These are phyloP conservation scores for Niveomyces coronatus DNA, from an alignment of 2,329 filamentous ascomycete species.

Conservation along the genomic window DNA sequence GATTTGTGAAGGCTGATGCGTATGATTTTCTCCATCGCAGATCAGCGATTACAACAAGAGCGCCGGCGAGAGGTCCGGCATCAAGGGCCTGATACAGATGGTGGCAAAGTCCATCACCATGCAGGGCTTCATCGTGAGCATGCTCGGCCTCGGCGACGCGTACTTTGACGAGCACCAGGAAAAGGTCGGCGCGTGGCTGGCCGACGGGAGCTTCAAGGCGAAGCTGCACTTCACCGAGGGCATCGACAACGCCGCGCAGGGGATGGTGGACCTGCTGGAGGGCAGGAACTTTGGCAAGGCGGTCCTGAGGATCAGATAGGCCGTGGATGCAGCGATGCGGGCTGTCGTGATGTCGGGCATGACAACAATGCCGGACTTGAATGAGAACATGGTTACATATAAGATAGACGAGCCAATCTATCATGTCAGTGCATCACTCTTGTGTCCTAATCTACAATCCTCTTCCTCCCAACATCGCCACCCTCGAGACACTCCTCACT, in stretches of 20 bases:
- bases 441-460: too few relatives aligned
- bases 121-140: conserved; percentile 65
- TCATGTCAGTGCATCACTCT: too few relatives aligned
- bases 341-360: too few relatives aligned
- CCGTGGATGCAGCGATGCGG: too few relatives aligned
- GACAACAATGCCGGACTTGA: too few relatives aligned
- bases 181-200: conserved; percentile 65
- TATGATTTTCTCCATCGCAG: conserved; percentile 11
- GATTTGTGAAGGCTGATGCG: not conserved
- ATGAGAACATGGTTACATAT: too few relatives aligned
- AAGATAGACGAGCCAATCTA: too few relatives aligned
- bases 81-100: conserved; percentile 55
- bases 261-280: conserved; percentile 61
- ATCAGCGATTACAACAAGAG: conserved; percentile 66
- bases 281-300: conserved; percentile 85
- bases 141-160: conserved; percentile 54
- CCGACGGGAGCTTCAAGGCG: conserved; percentile 63
- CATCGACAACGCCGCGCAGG: conserved; percentile 69
- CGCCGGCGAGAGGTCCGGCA: conserved; percentile 45
- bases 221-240: conserved; percentile 60
- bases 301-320: conserved; percentile 49
- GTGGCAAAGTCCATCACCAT: conserved; percentile 61
- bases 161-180: conserved; percentile 64
- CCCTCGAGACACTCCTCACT: not conserved
- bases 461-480: too few relatives aligned